Conservation (phyloP, 495 filamentous ascomycete species). For the Hypoxylon rickii region DNA sequence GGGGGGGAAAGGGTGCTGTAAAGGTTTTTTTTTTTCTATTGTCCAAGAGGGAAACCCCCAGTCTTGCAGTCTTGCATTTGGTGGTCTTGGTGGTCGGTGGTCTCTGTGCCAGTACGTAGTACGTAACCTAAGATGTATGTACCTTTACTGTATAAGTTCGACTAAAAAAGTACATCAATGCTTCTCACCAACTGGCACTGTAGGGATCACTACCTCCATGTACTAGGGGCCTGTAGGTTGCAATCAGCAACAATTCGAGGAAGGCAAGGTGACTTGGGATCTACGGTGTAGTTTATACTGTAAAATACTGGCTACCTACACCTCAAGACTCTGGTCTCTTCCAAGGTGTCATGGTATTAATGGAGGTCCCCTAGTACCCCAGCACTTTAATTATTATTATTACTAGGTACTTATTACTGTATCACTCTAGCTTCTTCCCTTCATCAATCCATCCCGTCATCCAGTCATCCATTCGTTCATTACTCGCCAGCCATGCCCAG, state of each 20-base stretch:
- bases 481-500: background rate
- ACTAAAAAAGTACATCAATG: background rate
- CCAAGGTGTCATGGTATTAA: no score
- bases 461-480: slow-evolving; percentile 8
- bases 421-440: slow-evolving; percentile 14
- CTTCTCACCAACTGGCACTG: background rate
- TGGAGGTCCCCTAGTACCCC: no score
- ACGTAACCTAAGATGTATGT: no score
- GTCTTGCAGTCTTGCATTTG: no score
- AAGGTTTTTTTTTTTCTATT: no score
- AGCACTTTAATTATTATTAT: no score
- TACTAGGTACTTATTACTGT: slow-evolving; percentile 37
- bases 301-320: slow-evolving; percentile 7
- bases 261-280: slow-evolving; percentile 25
- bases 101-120: no score
- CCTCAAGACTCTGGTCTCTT: no score
- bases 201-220: slow-evolving; percentile 8
- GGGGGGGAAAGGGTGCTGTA: no score
- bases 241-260: slow-evolving; percentile 32
- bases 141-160: no score
- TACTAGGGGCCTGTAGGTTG: slow-evolving; percentile 6
- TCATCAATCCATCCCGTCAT: slow-evolving; percentile 5
- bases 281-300: slow-evolving; percentile 21
- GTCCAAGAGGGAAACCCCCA: no score
- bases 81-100: no score